Evolutionary conservation across 345 rosid genomes (phyloP).

Genomic region (Sonneratia caseolaris): DNA sequence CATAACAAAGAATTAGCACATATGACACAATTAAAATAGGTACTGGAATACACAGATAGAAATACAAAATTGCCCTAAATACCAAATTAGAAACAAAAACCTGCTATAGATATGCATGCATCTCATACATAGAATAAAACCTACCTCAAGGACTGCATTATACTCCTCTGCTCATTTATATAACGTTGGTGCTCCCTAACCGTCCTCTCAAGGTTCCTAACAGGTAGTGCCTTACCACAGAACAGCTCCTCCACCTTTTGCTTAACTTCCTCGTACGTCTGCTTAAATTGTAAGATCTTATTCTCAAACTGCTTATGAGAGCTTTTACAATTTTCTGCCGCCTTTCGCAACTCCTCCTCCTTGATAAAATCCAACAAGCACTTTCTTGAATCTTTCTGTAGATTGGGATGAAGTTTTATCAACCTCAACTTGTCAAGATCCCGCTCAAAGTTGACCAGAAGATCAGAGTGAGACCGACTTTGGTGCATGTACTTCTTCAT

Average conservation of each 20-base stretch:
- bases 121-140: conserved; percentile 8
- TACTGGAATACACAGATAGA: neutral
- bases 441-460: conserved; percentile 54
- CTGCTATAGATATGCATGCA: neutral
- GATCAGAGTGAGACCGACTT: conserved; percentile 61
- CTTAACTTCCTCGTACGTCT: conserved; percentile 65
- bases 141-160: conserved; percentile 95
- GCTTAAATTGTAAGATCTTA: conserved; percentile 74
- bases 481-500: conserved; percentile 80
- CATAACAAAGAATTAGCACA: neutral
- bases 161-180: conserved; percentile 70
- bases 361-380: conserved; percentile 73
- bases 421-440: conserved; percentile 78
- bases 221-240: conserved; percentile 35
- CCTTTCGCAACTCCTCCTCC: conserved; percentile 76
- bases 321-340: conserved; percentile 50
- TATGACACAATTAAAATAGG: neutral
- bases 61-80: neutral
- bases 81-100: neutral
- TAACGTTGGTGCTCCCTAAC: conserved; percentile 58
- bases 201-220: conserved; percentile 46
- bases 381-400: conserved; percentile 46
- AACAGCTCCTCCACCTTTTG: conserved; percentile 67
- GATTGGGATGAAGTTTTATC: conserved; percentile 56
- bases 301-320: conserved; percentile 87